phyloP scores from a whole-genome alignment of 371 early-diverging fungal genomes.

The Lichtheimia corymbifera region DNA sequence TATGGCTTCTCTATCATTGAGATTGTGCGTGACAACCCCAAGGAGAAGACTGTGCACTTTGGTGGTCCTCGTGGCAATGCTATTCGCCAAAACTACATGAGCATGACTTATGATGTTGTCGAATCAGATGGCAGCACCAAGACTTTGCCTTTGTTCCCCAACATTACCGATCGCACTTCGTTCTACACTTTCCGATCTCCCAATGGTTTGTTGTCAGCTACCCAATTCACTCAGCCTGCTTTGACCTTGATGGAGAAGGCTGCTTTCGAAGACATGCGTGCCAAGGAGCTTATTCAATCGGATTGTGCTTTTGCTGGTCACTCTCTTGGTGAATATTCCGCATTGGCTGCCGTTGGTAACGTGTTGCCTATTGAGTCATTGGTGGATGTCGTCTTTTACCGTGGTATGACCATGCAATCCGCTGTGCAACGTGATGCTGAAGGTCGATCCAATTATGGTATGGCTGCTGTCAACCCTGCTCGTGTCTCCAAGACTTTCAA shows the following conservation, averaged over 20 bases:
- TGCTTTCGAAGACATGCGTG: slow-evolving; percentile 90
- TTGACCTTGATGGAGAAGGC: slow-evolving; percentile 93
- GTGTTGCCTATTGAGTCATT: slow-evolving; percentile 85
- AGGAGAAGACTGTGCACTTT: slow-evolving; percentile 90
- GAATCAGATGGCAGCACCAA: slow-evolving; percentile 71
- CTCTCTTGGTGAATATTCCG: slow-evolving; percentile 96
- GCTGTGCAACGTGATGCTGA: slow-evolving; percentile 84
- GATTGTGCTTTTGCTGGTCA: slow-evolving; percentile 94
- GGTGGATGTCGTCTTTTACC: slow-evolving; percentile 94
- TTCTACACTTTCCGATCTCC: slow-evolving; percentile 92
- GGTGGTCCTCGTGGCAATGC: slow-evolving; percentile 89
- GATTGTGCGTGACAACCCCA: slow-evolving; percentile 93
- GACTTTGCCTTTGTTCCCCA: slow-evolving; percentile 89
- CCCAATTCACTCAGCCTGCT: slow-evolving; percentile 96
- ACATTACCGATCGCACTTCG: slow-evolving; percentile 78
- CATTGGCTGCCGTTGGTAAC: slow-evolving; percentile 88
- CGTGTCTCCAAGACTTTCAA: slow-evolving; percentile 88
- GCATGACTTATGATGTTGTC: slow-evolving; percentile 89
- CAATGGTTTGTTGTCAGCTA: slow-evolving; percentile 89
- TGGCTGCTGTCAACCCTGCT: slow-evolving; percentile 93
- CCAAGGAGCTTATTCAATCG: slow-evolving; percentile 82
- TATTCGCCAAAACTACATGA: slow-evolving; percentile 88
- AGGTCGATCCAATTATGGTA: slow-evolving; percentile 91
- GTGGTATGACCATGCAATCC: slow-evolving; percentile 97
- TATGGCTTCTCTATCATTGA: slow-evolving; percentile 93